Percentiles rank a stretch among this genome's conserved stretches.
Evolutionary conservation across 306 rosid species (phyloP).

Genomic region (Vigna trinervia): DNA sequence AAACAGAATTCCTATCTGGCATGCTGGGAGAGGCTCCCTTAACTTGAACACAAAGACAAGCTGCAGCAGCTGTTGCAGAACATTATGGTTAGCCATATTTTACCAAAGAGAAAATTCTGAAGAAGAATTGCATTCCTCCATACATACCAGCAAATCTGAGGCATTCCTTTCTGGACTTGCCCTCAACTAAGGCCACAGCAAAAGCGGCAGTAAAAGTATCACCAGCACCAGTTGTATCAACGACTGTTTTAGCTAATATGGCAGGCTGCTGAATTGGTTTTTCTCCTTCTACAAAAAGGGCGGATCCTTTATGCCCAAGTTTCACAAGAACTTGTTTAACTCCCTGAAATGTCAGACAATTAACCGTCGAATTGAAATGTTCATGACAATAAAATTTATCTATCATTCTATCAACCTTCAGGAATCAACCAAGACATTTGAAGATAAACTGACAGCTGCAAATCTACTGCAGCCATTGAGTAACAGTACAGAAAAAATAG

Average conservation of each 20-base stretch:
- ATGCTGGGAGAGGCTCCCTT: conserved; percentile 98
- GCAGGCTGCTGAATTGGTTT: conserved; percentile 77
- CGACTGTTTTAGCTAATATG: conserved; percentile 64
- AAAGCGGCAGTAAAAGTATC: conserved; percentile 94
- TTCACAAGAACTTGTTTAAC: conserved; percentile 88
- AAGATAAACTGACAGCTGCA: neutral
- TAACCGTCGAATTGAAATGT: conserved; percentile 2
- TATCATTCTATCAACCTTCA: conserved; percentile 23
- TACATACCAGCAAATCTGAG: conserved; percentile 76
- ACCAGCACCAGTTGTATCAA: conserved; percentile 95
- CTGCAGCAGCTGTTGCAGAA: conserved; percentile 80
- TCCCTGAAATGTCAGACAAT: conserved; percentile 62
- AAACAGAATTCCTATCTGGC: conserved; percentile 84
- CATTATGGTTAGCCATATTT: conserved; percentile 15
- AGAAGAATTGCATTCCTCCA: conserved; percentile 9
- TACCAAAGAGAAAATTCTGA: conserved; percentile 15
- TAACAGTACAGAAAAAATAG: neutral
- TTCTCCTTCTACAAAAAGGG: conserved; percentile 80
- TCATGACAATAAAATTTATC: conserved; percentile 21
- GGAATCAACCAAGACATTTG: conserved; percentile 30
- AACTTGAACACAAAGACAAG: conserved; percentile 94
- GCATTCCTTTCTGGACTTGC: conserved; percentile 76
- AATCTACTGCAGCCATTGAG: conserved; percentile 4
- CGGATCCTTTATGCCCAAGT: conserved; percentile 88
- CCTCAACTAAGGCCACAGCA: conserved; percentile 89